Evolutionary conservation across 805 yeast genomes (phyloP).

Genomic region (Yamadazyma phyllophila): DNA sequence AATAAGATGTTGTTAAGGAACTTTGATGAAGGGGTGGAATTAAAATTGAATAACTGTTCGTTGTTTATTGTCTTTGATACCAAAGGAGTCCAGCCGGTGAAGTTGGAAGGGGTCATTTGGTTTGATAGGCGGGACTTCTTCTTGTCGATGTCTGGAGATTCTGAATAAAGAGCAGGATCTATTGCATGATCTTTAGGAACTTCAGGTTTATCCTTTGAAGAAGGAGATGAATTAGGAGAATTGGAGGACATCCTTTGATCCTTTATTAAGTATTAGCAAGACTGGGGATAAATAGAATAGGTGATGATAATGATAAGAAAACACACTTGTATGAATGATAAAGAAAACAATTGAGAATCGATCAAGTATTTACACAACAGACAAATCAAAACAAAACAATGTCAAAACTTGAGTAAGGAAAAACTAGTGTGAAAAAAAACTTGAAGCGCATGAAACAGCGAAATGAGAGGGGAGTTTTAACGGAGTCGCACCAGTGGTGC

Average conservation of each 20-base stretch:
- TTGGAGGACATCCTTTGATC: conserved; percentile 21
- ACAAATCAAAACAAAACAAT: conserved; percentile 2
- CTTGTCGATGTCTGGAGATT: conserved; percentile 7
- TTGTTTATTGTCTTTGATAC: conserved; percentile 36
- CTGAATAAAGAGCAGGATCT: conserved; percentile 33
- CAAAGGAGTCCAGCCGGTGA: conserved; percentile 44
- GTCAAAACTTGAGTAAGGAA: neutral
- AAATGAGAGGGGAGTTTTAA: neutral
- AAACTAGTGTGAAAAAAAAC: neutral
- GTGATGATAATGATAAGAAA: neutral
- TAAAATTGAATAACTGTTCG: conserved; percentile 32
- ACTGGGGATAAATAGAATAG: neutral
- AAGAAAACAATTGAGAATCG: neutral
- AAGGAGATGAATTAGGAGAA: conserved; percentile 36
- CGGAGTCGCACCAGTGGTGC: neutral
- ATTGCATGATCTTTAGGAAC: conserved; percentile 15
- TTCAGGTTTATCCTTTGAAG: conserved; percentile 15
- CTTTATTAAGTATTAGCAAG: neutral
- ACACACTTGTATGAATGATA: neutral
- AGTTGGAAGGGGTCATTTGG: conserved; percentile 12
- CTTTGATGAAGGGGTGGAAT: conserved; percentile 37
- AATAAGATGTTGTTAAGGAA: conserved; percentile 18
- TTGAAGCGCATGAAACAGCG: neutral
- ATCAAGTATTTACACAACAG: neutral
- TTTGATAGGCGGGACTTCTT: neutral